Base-by-base conservation (phyloP, 371 early-diverging fungal genomes). In the Enteropsectra breve region DNA sequence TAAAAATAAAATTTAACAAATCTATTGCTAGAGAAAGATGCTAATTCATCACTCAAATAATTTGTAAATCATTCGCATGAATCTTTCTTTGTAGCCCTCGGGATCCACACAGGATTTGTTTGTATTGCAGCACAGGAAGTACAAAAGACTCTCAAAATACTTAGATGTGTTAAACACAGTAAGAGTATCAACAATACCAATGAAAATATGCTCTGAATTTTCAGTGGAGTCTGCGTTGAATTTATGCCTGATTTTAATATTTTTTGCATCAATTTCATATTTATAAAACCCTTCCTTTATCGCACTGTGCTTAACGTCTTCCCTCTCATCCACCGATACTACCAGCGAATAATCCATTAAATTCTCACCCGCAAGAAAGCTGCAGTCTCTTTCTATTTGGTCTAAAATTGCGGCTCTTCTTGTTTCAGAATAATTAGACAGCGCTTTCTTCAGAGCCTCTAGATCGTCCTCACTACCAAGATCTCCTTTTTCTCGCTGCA, bases 331-430 rank as follows among this genome's bases (percentile, higher is more conserved):
- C n/a, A 36, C 6, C 13, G 57, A 33, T n/a, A 72, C 49, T 26
- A 72, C 38, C n/a, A 76, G 23, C 2, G 66, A 66, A 50, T 76
- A 76, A 48, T 72, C 76, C 76, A 76, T 76, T 11, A 76, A 38
- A 53, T 65, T 66, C 29, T 58, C 28, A 15, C 24, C 24, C 29
- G 5, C 37, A 11, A 76, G 47, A 68, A 76, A 76, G 11, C 34
- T 0, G 4, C 58, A n/a, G 49, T 76, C 76, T 45, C 43, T 66
- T 45, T 50, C 30, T 15, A 76, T 59, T 30, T 66, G 60, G 18
- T 49, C 38, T 21, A 69, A 45, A n/a, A 63, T 15, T 0, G 23
- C 46, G 18, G 43, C 15, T 32, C 23, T 56, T n/a, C 23, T 33
- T 6, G 5, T 6, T 53, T 37, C 2, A 8, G 6, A 33, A 60